Base-by-base conservation (phyloP, 1,284 basidiomycete species). In the Taiwanofungus camphoratus region DNA sequence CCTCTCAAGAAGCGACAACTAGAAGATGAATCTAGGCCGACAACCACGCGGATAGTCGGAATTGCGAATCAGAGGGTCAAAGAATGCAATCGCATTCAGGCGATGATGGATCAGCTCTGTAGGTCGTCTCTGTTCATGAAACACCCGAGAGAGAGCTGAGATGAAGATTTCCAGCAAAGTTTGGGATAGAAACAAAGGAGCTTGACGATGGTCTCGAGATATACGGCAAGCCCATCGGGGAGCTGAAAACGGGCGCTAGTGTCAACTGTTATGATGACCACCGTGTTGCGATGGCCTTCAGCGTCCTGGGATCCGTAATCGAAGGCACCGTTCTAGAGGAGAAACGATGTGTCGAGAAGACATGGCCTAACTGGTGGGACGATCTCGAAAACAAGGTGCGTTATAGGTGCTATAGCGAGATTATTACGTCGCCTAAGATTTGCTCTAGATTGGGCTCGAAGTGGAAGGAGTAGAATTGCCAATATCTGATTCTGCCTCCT, bases 311-410 rank as follows among this genome's bases (percentile, higher is more conserved):
- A 3, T 77, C 83, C 6, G 75, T 90, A 2, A 71, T 93, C 21
- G 68, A 76, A 26, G 82, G 79, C 21, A 91, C 90, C 1, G 70
- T 92, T 48, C 72, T 99, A 29, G 92, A 97, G 60, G 95, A 99
- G 70, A 97, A 96, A 68, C 76, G 95, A 42, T 98, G 95, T 58
- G 95, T 99, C 18, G 95, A 97, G 67, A 99, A 99, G 77, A 99
- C 96, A 0, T 99, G 95, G 95, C 95, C 96, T 2, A 93, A 94
- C 61, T 99, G 94, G 90, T 99, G 95, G 93, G 96, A 99, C 60
- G 96, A 98, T 64, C 73, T 99, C 18, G 80, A 91, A 61, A 92
- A 90, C 69, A 94, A 93, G 77, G 89, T 88, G 37, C 12, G 70
- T 50, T 3, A 5, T 18, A 27, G 21, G 26, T 9, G 3, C 5